These are phyloP conservation scores for Tuber magnatum DNA, from an alignment of 495 filamentous ascomycete genomes.

Conservation along the genomic window DNA sequence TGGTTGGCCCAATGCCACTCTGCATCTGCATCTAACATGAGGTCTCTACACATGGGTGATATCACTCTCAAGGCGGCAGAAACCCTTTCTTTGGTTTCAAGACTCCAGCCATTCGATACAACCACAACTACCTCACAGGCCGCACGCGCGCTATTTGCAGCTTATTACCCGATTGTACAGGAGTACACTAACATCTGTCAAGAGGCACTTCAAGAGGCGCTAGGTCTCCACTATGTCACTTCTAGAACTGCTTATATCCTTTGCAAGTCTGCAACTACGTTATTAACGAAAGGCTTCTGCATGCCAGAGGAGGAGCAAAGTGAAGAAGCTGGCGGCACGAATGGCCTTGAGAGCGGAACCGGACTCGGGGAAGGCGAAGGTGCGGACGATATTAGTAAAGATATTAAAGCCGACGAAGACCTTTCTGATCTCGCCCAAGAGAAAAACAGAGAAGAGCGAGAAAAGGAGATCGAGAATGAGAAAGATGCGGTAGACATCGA, in stretches of 20 bases:
- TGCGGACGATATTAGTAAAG: conserved; percentile 94
- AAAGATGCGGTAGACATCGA: conserved; percentile 92
- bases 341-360: conserved; percentile 80
- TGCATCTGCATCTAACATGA: conserved; percentile 51
- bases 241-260: conserved; percentile 69
- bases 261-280: conserved; percentile 63
- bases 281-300: conserved; percentile 83
- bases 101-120: conserved; percentile 46
- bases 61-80: conserved; percentile 51
- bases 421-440: conserved; percentile 85
- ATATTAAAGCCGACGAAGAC: conserved; percentile 88
- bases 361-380: conserved; percentile 95
- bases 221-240: conserved; percentile 56
- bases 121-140: conserved; percentile 42
- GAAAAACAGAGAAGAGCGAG: conserved; percentile 51
- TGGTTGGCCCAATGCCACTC: conserved; percentile 59
- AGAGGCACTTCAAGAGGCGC: conserved; percentile 49
- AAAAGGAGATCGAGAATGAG: conserved; percentile 61
- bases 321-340: conserved; percentile 51
- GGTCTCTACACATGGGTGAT: conserved; percentile 52
- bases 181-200: conserved; percentile 61
- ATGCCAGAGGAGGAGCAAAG: conserved; percentile 69
- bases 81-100: conserved; percentile 48
- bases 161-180: conserved; percentile 63
- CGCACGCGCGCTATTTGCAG: conserved; percentile 56